Evolutionary conservation across 139 green algal species (phyloP), one percentile per base, ranked within the genome.

Genomic region (Ettlia oleoabundans): DNA sequence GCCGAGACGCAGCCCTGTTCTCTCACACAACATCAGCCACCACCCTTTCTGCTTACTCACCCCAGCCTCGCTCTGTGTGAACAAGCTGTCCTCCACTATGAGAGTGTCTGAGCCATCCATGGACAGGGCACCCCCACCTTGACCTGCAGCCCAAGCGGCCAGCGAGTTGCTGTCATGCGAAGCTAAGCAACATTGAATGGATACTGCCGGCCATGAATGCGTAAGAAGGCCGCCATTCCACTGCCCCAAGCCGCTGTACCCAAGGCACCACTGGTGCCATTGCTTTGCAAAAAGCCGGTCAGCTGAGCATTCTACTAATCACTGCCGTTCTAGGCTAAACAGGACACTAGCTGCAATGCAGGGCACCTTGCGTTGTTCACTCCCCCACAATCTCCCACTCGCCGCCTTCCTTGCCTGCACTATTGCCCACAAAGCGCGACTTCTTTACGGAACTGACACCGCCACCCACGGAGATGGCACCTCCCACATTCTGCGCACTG

Each of bases 101-200:
- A 82, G 35, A 2, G 55, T 82, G 71, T 86, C 81, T 5, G 63
- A 74, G 67, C 81, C 81, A 35, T 86, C 81, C 81, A 86, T 86
- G 71, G 73, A 70, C n/a, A 86, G 53, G 1, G 81, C 81, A 30
- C 70, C 81, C 26, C 81, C 81, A 13, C 81, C 81, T 58, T 86
- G 71, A 51, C 81, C 78, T 77, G 66, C 78, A 53, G 35, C n/a
- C n/a, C 30, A 28, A 6, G 58, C 10, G 58, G 21, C 21, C 58
- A 30, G 58, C 24, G 58, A n/a, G n/a, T n/a, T n/a, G n/a, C n/a
- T n/a, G n/a, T n/a, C n/a, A n/a, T n/a, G n/a, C n/a, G n/a, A n/a
- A n/a, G n/a, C n/a, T n/a, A n/a, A n/a, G n/a, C n/a, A n/a, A n/a
- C n/a, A n/a, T n/a, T n/a, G n/a, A n/a, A n/a, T n/a, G n/a, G n/a